Evolutionary conservation across 1,139 yeast genomes (phyloP), one percentile per base, ranked within the genome.

Genomic region (Zygosaccharomyces pseudobailii): DNA sequence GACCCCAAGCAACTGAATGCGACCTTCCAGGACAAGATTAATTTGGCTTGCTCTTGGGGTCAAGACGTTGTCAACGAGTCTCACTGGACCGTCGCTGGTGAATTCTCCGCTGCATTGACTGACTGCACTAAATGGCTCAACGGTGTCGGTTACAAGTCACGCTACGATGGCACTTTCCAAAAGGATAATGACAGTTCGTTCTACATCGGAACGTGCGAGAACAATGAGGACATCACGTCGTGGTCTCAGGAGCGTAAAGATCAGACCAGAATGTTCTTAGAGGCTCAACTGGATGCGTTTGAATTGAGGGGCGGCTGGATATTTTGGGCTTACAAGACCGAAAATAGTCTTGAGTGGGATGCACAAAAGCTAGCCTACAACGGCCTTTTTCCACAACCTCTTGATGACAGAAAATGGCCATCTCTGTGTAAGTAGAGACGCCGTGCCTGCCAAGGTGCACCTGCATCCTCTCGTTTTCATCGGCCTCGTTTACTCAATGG

Each of bases 311-410:
- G 76, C 49, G 97, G 97, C 13, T 89, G 95, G 89, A 75, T 89
- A 51, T 87, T 84, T 73, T 92, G 97, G 98, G 82, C 83, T 67
- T 89, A 86, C 81, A 90, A 88, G 73, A 85, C 95, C 27, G 97
- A 92, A 66, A 68, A 70, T 58, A 79, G 94, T 19, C 66, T 84
- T 45, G 97, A 90, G 65, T 92, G 97, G 97, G 95, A 87, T 69
- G 74, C 86, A 67, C 71, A 74, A 50, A 72, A 73, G 52, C 76
- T 89, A 58, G 70, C 77, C 21, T 71, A 69, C 33, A 65, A 74
- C 49, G 86, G 80, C 22, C 63, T 88, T 45, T 84, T 90, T 76
- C 97, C 97, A 45, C 82, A 75, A 62, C 97, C 97, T 31, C 68
- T 87, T 48, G 66, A 70, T 50, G 76, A 72, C 55, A 78, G 95